Evolutionary conservation across 768 basidiomycete genomes (phyloP), one percentile per base, ranked within the genome.

Genomic region (Phylloporus rhodoxanthus): DNA sequence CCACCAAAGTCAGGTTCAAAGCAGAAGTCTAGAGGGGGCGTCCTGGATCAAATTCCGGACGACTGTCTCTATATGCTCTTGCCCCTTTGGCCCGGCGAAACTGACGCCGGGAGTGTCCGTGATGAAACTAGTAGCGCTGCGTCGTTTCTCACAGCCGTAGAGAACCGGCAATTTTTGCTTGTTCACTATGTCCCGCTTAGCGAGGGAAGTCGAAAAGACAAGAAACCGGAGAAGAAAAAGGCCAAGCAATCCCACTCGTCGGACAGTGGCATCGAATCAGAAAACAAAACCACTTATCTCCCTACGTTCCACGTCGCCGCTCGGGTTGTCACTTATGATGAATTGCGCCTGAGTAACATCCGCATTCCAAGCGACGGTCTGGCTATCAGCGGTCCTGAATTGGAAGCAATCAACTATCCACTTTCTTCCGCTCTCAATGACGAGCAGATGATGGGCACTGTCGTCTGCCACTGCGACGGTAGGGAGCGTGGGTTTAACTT

Each of bases 21-120:
- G 53, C 59, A 52, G 17, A 64, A 39, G 47, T 21, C 46, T 19
- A 43, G 23, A 8, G 52, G 60, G 5, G 74, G 78, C 50, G 71
- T 85, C 53, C 79, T 88, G 48, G 73, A 77, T 29, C 71, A 79
- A 29, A 73, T 91, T 32, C 84, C 84, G 0, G 67, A 76, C 5
- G 86, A 90, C 13, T 79, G 80, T 20, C 70, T 90, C 45, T 88
- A 84, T 63, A 91, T 91, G 89, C 75, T 90, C 21, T 72, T 91
- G 15, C 89, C 89, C 14, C 72, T 91, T n/a, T 91, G 88, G 87
- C 81, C 84, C 8, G 78, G 82, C 15, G 84, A 86, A 56, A 86
- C 80, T 1, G 86, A 87, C 63, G 60, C 76, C 68, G 71, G 39
- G 53, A 61, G 41, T 51, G 51, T 50, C 61, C 61, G 41, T 8